Conservation (phyloP, 2,329 filamentous ascomycete genomes). For the Sclerotiophoma versabilis region DNA sequence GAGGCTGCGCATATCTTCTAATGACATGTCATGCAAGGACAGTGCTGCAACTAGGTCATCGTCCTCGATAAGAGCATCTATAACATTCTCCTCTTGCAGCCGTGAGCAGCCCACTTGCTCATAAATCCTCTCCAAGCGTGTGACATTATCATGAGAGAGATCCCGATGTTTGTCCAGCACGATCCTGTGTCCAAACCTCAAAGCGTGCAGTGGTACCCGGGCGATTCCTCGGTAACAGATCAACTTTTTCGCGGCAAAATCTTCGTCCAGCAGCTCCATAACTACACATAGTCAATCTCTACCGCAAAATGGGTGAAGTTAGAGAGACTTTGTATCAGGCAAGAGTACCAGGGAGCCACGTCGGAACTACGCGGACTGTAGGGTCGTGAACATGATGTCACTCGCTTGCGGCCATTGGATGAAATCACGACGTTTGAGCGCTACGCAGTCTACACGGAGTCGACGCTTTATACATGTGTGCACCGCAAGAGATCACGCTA, state of each 20-base stretch:
- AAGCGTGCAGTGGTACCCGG: conserved; percentile 14
- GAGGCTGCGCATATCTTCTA: conserved; percentile 13
- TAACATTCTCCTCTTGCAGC: conserved; percentile 28
- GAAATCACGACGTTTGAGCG: conserved; percentile 2
- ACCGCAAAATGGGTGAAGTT: not conserved
- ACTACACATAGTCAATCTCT: not conserved
- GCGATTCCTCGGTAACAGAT: conserved; percentile 11
- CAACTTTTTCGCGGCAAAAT: conserved; percentile 10
- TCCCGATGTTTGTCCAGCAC: conserved; percentile 8
- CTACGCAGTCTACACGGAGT: conserved; percentile 5
- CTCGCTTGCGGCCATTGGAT: not conserved
- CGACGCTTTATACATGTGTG: conserved; percentile 10
- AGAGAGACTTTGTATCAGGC: not conserved
- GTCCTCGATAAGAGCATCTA: conserved; percentile 24
- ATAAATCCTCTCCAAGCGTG: not conserved
- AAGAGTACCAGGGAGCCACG: not conserved
- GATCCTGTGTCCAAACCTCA: conserved; percentile 5
- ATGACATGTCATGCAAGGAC: conserved; percentile 5
- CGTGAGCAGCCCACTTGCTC: conserved; percentile 8
- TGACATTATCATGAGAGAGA: not conserved
- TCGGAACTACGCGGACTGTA: not conserved
- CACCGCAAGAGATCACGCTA: conserved; percentile 12
- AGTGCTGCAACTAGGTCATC: conserved; percentile 16
- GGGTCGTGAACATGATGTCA: conserved; percentile 4
- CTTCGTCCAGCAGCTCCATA: conserved; percentile 11